phyloP scores from a whole-genome alignment of 345 rosid genomes.

The Hibiscus trionum region DNA sequence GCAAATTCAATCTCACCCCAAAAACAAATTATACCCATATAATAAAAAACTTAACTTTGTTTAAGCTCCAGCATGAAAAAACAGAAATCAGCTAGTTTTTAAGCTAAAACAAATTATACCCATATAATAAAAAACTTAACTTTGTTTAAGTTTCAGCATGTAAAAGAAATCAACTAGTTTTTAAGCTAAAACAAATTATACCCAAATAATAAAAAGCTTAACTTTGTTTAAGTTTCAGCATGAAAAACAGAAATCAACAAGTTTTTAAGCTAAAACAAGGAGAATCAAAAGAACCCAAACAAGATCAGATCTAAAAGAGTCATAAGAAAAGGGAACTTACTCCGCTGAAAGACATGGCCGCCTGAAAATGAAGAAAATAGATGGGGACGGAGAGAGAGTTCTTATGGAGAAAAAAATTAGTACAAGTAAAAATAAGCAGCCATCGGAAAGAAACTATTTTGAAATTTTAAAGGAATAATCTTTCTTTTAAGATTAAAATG shows the following conservation, averaged over 20 bases:
- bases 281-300: not conserved
- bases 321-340: slow-evolving; percentile 21
- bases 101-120: not conserved
- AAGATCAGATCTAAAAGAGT: not conserved
- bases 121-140: not conserved
- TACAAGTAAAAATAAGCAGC: not conserved
- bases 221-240: not conserved
- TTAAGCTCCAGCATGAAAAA: not conserved
- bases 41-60: not conserved
- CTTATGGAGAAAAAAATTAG: not conserved
- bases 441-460: not conserved
- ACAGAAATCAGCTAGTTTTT: not conserved
- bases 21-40: not conserved
- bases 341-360: slow-evolving; percentile 39
- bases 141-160: not conserved
- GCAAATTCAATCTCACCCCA: no score
- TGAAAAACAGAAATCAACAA: not conserved
- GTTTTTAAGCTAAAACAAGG: not conserved
- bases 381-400: not conserved
- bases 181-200: not conserved
- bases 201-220: not conserved
- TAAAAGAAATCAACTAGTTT: not conserved
- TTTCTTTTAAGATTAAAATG: no score
- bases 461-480: no score
- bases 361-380: not conserved